Base-by-base conservation (phyloP, 177 flowering plant genomes). In the Vitis hybrid region DNA sequence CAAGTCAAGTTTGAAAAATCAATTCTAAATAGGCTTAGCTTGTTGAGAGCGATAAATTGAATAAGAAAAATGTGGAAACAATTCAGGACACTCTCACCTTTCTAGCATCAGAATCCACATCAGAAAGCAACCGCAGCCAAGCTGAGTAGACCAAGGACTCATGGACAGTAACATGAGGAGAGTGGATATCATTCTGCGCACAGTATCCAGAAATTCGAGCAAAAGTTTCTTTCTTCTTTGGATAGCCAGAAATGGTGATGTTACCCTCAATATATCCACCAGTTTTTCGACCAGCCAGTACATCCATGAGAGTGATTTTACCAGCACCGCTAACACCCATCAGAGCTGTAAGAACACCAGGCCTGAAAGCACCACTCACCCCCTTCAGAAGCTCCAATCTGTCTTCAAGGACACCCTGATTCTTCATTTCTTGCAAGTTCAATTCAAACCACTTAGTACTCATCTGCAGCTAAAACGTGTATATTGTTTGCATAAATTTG, bases 181-280 rank as follows among this genome's bases (percentile, higher is more conserved):
- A 85, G 72, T 87, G 90, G 30, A 87, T 83, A 60, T 87, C 91
- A 70, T 81, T 82, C 66, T 87, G 91, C 77, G 83, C 87, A 65
- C 91, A 87, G 66, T 87, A 87, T 58, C 88, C 89, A 4, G 86
- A 87, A 49, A 87, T 77, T 18, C 87, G 77, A 48, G 91, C 87
- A 79, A 85, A 87, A 10, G 86, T 85, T 60, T 83, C 85, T 72
- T 87, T 88, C 19, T 81, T 80, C 62, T 87, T 87, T 11, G 85
- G 82, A 56, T 83, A 87, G 13, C 90, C 88, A 14, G 86, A 83
- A 61, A 86, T 67, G 13, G 56, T 83, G 7, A 87, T 82, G 62
- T 64, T 57, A 5, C 90, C 90, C 2, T 79, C 82, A 24, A 83
- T 83, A 65, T 82, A 83, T 57, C 90, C 90, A 59, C 90, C 84